Evolutionary conservation across 2,329 filamentous ascomycete species (phyloP).

Genomic region (Alternaria sp.): DNA sequence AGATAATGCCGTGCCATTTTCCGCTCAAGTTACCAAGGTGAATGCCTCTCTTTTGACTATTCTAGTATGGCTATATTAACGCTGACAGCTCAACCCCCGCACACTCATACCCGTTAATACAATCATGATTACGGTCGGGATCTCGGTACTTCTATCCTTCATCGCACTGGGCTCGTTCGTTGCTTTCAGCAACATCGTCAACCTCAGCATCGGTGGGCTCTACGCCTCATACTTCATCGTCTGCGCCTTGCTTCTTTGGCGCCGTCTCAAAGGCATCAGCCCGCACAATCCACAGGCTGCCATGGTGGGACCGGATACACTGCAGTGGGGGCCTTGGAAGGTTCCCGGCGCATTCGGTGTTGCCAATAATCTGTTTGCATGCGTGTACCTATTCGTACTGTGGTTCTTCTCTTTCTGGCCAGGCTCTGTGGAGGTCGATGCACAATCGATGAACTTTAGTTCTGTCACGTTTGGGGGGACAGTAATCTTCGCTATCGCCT

Average conservation of each 20-base stretch:
- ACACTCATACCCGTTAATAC: conserved; percentile 51
- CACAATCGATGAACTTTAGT: conserved; percentile 29
- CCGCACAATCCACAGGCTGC: neutral
- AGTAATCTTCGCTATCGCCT: conserved; percentile 16
- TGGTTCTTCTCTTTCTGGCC: conserved; percentile 32
- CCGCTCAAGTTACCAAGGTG: conserved; percentile 9
- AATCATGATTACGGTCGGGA: conserved; percentile 37
- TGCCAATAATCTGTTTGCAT: conserved; percentile 18
- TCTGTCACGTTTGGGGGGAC: conserved; percentile 25
- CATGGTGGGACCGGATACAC: neutral
- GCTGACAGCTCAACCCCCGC: neutral
- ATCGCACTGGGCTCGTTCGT: conserved; percentile 19
- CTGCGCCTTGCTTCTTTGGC: conserved; percentile 15
- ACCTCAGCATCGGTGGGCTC: conserved; percentile 18
- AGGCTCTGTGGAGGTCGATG: conserved; percentile 2
- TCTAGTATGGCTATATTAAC: neutral
- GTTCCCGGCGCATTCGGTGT: conserved; percentile 11
- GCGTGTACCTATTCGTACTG: conserved; percentile 20
- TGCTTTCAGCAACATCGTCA: conserved; percentile 23
- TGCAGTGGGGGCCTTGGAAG: conserved; percentile 11
- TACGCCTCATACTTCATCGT: conserved; percentile 26
- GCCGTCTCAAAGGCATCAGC: conserved; percentile 12
- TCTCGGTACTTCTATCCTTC: conserved; percentile 20
- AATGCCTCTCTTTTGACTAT: neutral
- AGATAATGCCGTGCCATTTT: conserved; percentile 28